Evolutionary conservation across 2,329 filamentous ascomycete genomes (phyloP).

Genomic region (Anisogramma anomala): DNA sequence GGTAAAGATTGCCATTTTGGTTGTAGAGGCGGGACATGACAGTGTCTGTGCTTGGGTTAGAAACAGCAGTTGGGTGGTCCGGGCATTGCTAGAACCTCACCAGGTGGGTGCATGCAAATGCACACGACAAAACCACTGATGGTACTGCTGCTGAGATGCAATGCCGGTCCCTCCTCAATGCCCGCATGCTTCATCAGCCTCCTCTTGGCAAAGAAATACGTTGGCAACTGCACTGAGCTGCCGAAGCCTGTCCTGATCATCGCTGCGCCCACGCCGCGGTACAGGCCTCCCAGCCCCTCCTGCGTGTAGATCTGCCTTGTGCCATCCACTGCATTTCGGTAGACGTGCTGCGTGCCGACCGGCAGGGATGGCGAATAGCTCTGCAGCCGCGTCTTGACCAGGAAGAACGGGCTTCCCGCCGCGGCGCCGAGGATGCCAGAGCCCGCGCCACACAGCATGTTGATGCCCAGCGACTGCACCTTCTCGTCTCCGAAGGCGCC

Average conservation of each 20-base stretch:
- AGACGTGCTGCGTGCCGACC: slow-evolving; percentile 92
- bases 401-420: slow-evolving; percentile 92
- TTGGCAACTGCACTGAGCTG: slow-evolving; percentile 89
- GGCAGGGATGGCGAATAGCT: slow-evolving; percentile 87
- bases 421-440: slow-evolving; percentile 86
- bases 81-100: slow-evolving; percentile 29
- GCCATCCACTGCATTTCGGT: slow-evolving; percentile 76
- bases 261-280: slow-evolving; percentile 80
- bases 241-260: slow-evolving; percentile 96
- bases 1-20: slow-evolving; percentile 95
- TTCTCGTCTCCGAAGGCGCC: slow-evolving; percentile 59
- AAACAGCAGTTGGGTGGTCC: neutral
- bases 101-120: slow-evolving; percentile 93
- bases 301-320: slow-evolving; percentile 63
- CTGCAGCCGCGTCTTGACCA: slow-evolving; percentile 92
- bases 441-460: slow-evolving; percentile 82
- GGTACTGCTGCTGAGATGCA: slow-evolving; percentile 82
- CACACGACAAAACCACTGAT: slow-evolving; percentile 93
- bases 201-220: slow-evolving; percentile 95
- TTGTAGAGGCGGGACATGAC: slow-evolving; percentile 99
- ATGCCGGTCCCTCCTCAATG: slow-evolving; percentile 79
- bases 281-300: slow-evolving; percentile 73
- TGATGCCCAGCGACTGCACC: slow-evolving; percentile 78
- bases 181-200: slow-evolving; percentile 68
- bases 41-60: slow-evolving; percentile 49